Evolutionary conservation across 2,329 filamentous ascomycete genomes (phyloP).

Genomic region (Scytalidium lignicola): DNA sequence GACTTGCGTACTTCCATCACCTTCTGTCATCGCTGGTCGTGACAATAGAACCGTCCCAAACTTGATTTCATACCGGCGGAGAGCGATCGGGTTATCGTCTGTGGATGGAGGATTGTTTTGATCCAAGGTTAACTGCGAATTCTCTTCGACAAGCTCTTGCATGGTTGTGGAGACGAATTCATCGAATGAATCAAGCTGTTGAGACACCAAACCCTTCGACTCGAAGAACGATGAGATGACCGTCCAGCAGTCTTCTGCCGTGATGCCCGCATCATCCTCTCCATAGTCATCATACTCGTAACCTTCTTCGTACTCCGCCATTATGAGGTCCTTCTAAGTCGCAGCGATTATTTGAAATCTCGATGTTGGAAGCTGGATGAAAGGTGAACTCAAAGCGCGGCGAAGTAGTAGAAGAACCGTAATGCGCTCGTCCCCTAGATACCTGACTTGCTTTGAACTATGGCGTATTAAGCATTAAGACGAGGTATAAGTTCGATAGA

Average conservation of each 20-base stretch:
- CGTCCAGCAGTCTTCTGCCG: constrained; percentile 96
- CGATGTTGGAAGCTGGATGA: not conserved
- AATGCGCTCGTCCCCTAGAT: constrained; percentile 11
- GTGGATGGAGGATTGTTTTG: constrained; percentile 76
- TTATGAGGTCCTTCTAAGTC: constrained; percentile 12
- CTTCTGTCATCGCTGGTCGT: constrained; percentile 86
- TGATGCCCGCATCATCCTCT: constrained; percentile 69
- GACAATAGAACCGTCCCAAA: constrained; percentile 88
- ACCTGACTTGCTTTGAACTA: constrained; percentile 1
- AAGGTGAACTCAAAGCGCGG: constrained; percentile 4
- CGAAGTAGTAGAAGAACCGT: constrained; percentile 1
- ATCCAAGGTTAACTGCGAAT: constrained; percentile 86
- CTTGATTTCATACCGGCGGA: constrained; percentile 91
- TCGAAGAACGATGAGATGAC: constrained; percentile 98
- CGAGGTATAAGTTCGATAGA: not conserved
- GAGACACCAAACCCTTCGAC: constrained; percentile 88
- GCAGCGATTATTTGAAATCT: not conserved
- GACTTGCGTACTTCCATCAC: constrained; percentile 79
- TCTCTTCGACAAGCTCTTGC: constrained; percentile 90
- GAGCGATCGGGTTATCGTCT: constrained; percentile 73
- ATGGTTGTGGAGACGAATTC: constrained; percentile 94
- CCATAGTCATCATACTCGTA: constrained; percentile 67
- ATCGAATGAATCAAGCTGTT: constrained; percentile 97
- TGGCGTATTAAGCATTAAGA: constrained; percentile 1
- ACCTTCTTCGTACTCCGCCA: constrained; percentile 38